phyloP scores from a whole-genome alignment of 139 green algal genomes.

The Chlorella sp. region DNA sequence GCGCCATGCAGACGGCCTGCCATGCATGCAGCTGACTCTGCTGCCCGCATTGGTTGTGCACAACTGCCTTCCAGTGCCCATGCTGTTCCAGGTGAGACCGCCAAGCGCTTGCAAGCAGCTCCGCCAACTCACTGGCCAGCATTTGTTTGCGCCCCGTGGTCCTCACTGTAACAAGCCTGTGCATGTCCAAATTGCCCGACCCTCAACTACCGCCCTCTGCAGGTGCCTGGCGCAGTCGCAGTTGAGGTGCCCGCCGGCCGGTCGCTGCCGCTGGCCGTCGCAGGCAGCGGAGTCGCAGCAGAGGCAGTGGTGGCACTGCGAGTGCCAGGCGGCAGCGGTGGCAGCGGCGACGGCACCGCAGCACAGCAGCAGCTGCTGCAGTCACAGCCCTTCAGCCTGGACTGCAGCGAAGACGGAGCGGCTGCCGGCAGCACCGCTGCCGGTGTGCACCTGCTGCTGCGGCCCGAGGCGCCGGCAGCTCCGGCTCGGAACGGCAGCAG shows the following conservation, averaged over 20 bases:
- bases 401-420: not conserved
- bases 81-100: slow-evolving; percentile 21
- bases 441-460: slow-evolving; percentile 4
- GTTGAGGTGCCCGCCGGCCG: not conserved
- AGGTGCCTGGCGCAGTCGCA: slow-evolving; percentile 9
- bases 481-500: not conserved
- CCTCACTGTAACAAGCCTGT: too few relatives aligned
- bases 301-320: not conserved
- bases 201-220: not conserved
- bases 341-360: not conserved
- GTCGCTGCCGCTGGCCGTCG: slow-evolving; percentile 11
- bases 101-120: not conserved
- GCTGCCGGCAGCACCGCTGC: not conserved
- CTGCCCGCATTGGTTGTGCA: slow-evolving; percentile 17
- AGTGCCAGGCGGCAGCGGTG: not conserved
- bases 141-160: too few relatives aligned
- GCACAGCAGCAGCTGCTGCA: not conserved
- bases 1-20: slow-evolving; percentile 6
- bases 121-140: too few relatives aligned
- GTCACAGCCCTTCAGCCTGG: slow-evolving; percentile 12
- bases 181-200: not conserved
- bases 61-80: slow-evolving; percentile 29
- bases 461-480: not conserved
- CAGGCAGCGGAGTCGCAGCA: not conserved
- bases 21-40: slow-evolving; percentile 24